A percentile compares a stretch with the other conserved stretches of the same genome.
Evolutionary conservation across 2,329 filamentous ascomycete genomes (phyloP).

Genomic region (Coniochaeta hoffmannii): DNA sequence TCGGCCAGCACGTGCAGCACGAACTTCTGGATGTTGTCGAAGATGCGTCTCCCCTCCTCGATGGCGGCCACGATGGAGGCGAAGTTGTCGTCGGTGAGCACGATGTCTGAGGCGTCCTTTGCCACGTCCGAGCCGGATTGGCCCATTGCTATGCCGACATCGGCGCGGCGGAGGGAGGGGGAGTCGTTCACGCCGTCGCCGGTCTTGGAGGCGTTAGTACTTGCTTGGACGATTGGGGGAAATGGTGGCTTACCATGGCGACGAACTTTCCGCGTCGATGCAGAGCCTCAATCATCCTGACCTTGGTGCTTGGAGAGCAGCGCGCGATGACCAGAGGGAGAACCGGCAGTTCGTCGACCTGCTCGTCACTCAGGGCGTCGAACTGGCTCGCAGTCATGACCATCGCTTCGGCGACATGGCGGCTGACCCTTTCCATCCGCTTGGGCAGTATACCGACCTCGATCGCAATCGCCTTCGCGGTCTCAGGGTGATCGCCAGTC

Average conservation of each 20-base stretch:
- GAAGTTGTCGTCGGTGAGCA: constrained; percentile 14
- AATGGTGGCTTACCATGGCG: not conserved
- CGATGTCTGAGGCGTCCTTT: constrained; percentile 21
- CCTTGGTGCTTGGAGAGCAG: constrained; percentile 55
- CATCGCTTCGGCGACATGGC: constrained; percentile 41
- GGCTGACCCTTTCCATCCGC: constrained; percentile 35
- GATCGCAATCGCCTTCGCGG: constrained; percentile 49
- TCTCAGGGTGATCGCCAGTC: constrained; percentile 54
- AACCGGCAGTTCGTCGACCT: constrained; percentile 49
- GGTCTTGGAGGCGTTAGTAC: not conserved
- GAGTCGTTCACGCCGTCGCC: constrained; percentile 3
- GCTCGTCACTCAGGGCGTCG: constrained; percentile 46
- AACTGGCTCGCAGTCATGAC: constrained; percentile 52
- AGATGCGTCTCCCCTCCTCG: constrained; percentile 11
- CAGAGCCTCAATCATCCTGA: constrained; percentile 46
- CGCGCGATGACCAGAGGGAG: constrained; percentile 54
- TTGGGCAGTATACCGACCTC: constrained; percentile 43
- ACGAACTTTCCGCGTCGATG: not conserved
- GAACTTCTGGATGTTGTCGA: constrained; percentile 32
- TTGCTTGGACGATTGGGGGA: not conserved
- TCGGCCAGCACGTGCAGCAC: constrained; percentile 60
- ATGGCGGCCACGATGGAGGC: constrained; percentile 10
- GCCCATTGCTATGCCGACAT: constrained; percentile 56
- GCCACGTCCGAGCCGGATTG: constrained; percentile 46
- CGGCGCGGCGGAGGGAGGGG: constrained; percentile 21